These are phyloP conservation scores for Strigomonas galati DNA, from an alignment of 208 protist species.

Conservation along the genomic window DNA sequence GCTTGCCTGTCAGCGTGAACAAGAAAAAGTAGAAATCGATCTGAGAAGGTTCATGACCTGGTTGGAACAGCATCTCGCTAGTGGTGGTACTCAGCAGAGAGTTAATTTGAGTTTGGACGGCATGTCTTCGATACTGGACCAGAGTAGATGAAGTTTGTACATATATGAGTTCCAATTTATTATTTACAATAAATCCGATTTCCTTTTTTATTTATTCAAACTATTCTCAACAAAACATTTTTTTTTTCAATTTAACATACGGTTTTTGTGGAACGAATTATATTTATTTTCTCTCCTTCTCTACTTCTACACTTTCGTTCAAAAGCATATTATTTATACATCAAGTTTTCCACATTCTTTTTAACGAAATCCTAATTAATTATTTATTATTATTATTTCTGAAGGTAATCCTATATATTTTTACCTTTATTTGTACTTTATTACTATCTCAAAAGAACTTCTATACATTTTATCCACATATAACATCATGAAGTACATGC, in stretches of 20 bases:
- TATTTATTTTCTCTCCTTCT: conserved; percentile 9
- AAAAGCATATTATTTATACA: conserved; percentile 2
- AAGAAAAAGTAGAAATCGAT: too few species aligned
- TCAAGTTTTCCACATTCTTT: not conserved
- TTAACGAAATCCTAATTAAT: not conserved
- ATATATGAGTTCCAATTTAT: too few species aligned
- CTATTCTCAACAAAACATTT: too few species aligned
- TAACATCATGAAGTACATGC: conserved; percentile 16
- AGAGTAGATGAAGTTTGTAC: conserved; percentile 6
- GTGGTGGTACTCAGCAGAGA: not conserved
- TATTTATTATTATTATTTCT: not conserved
- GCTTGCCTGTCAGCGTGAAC: too few species aligned
- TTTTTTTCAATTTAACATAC: not conserved
- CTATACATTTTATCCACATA: too few species aligned
- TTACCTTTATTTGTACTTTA: conserved; percentile 5
- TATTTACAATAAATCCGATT: too few species aligned
- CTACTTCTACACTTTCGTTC: not conserved
- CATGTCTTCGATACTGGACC: conserved; percentile 2
- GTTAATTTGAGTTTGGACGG: not conserved
- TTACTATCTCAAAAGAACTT: not conserved
- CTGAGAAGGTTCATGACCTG: too few species aligned
- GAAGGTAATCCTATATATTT: not conserved
- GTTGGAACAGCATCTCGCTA: too few species aligned
- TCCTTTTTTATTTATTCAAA: too few species aligned
- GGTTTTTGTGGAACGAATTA: too few species aligned